Conservation (phyloP, 23 red algal genomes). For the Agarophyton chilense region DNA sequence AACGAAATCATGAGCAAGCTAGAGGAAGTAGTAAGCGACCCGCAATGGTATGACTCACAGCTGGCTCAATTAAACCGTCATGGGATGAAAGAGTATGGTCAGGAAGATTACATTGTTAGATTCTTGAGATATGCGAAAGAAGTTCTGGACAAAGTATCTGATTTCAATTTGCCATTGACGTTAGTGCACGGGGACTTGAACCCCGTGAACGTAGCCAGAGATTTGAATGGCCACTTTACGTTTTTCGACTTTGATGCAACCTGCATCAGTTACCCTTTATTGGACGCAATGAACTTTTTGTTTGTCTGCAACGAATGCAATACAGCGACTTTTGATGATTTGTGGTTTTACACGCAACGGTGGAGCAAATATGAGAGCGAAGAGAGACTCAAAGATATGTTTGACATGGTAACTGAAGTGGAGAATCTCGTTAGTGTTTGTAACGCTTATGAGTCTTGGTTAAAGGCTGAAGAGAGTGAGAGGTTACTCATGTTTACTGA, state of each 20-base stretch:
- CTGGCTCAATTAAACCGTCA: not conserved
- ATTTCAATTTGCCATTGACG: not conserved
- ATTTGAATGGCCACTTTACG: not conserved
- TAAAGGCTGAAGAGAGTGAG: not conserved
- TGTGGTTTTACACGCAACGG: constrained; percentile 23
- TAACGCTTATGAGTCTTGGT: not conserved
- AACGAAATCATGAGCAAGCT: not conserved
- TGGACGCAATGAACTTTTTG: constrained; percentile 15
- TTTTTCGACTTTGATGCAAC: constrained; percentile 29
- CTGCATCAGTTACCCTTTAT: not conserved
- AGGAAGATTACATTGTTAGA: not conserved
- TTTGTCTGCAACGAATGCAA: not conserved
- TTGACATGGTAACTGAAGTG: not conserved
- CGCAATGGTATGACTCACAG: constrained; percentile 4
- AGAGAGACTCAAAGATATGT: not conserved
- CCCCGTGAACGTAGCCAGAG: not conserved
- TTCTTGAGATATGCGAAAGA: not conserved
- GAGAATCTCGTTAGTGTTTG: constrained; percentile 11
- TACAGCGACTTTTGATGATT: not conserved
- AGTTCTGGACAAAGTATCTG: not conserved
- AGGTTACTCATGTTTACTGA: not conserved
- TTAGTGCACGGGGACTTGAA: constrained; percentile 18
- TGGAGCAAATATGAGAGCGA: not conserved
- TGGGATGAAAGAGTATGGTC: not conserved
- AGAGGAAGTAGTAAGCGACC: not conserved